Percentiles rank a stretch among this genome's conserved stretches.
phyloP scores from a whole-genome alignment of 2,329 filamentous ascomycete genomes.

The Fusarium penzigii region DNA sequence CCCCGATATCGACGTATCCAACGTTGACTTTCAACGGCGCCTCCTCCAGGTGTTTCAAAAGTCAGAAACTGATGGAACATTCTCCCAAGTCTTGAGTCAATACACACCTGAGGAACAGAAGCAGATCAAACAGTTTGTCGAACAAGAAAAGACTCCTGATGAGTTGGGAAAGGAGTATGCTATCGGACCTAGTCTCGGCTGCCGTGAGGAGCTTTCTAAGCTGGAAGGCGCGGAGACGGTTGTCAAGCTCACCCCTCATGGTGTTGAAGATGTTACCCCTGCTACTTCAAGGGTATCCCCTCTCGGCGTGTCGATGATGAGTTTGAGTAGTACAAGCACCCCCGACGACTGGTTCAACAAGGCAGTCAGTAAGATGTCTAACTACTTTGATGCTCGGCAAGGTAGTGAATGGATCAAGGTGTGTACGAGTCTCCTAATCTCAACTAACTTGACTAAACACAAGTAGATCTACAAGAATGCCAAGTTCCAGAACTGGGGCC shows the following conservation, averaged over 20 bases:
- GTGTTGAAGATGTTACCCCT: not conserved
- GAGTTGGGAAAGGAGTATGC: not conserved
- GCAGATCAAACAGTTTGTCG: slow-evolving; percentile 4
- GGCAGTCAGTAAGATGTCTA: not conserved
- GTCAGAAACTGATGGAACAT: slow-evolving; percentile 3
- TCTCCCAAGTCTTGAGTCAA: not conserved
- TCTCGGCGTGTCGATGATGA: too few species aligned
- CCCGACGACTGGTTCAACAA: not conserved
- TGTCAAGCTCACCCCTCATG: not conserved
- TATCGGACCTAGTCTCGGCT: slow-evolving; percentile 4
- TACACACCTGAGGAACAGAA: not conserved
- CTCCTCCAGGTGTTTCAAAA: slow-evolving; percentile 7
- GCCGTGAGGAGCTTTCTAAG: slow-evolving; percentile 2
- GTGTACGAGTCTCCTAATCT: not conserved
- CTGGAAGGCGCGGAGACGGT: not conserved
- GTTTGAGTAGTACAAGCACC: too few species aligned
- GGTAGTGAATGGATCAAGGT: not conserved
- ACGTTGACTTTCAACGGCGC: slow-evolving; percentile 7
- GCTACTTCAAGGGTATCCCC: too few species aligned
- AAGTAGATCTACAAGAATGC: not conserved
- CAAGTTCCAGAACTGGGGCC: slow-evolving; percentile 11
- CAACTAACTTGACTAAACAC: not conserved
- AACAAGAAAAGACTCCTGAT: not conserved
- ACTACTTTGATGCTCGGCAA: not conserved
- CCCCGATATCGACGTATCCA: not conserved